Conservation (phyloP, 768 basidiomycete species). For the Lactarius evosmus region DNA sequence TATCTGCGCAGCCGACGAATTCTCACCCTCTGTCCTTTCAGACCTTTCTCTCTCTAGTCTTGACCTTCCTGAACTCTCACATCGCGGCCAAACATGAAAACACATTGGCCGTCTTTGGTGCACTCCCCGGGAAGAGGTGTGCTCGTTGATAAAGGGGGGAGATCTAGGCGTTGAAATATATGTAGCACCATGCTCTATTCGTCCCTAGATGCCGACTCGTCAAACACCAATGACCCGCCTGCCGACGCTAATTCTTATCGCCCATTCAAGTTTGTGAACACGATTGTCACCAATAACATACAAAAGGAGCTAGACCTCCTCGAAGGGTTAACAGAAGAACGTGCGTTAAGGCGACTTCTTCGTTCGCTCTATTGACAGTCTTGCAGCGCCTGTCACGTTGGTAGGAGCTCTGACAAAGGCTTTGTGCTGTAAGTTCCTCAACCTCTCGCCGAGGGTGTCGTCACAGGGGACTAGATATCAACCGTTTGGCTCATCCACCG, state of each 20-base stretch:
- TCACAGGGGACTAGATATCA: constrained; percentile 58
- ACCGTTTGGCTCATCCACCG: constrained; percentile 46
- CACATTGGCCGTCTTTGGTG: constrained; percentile 87
- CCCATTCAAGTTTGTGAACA: constrained; percentile 77
- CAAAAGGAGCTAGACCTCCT: constrained; percentile 57
- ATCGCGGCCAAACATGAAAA: constrained; percentile 91
- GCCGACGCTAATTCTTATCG: constrained; percentile 80
- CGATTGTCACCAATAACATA: constrained; percentile 59
- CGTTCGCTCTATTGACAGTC: constrained; percentile 22
- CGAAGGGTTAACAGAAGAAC: constrained; percentile 49
- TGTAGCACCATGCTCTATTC: constrained; percentile 75
- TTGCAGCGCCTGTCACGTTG: constrained; percentile 59
- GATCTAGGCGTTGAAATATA: constrained; percentile 2
- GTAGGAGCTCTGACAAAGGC: constrained; percentile 92
- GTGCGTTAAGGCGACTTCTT: constrained; percentile 33
- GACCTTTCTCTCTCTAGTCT: constrained; percentile 76
- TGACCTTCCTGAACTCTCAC: constrained; percentile 91
- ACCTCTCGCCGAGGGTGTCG: background rate
- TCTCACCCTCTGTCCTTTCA: constrained; percentile 58
- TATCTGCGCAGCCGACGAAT: constrained; percentile 52
- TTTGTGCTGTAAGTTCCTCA: constrained; percentile 66
- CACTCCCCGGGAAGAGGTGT: constrained; percentile 79
- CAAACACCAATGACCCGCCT: constrained; percentile 35
- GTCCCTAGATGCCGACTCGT: constrained; percentile 48
- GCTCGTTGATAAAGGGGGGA: constrained; percentile 6